Evolutionary conservation across 148 eudicot genomes (phyloP).

Genomic region (Dysphania ambrosioides): DNA sequence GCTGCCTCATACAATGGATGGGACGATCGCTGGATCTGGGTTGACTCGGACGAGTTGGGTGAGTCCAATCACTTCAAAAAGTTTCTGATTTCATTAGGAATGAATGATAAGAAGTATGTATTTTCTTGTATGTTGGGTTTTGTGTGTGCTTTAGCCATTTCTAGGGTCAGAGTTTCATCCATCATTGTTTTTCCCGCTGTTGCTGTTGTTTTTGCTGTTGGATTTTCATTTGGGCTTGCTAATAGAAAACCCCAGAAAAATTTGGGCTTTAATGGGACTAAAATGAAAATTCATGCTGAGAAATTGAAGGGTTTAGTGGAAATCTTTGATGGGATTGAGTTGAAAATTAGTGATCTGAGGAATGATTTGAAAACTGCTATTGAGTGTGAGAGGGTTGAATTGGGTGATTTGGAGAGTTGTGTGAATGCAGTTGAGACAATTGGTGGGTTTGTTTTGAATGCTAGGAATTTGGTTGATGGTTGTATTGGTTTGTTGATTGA

Average conservation of each 20-base stretch:
- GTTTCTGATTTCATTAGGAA: conserved; percentile 49
- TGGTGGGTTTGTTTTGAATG: conserved; percentile 36
- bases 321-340: conserved; percentile 50
- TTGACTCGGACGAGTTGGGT: conserved; percentile 39
- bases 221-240: conserved; percentile 75
- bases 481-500: conserved; percentile 36
- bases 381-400: conserved; percentile 46
- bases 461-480: conserved; percentile 47
- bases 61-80: conserved; percentile 55
- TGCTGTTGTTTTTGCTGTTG: conserved; percentile 68
- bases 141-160: conserved; percentile 80
- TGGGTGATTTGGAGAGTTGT: conserved; percentile 65
- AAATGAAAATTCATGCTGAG: conserved; percentile 38
- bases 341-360: conserved; percentile 43
- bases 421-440: conserved; percentile 46
- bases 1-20: conserved; percentile 53
- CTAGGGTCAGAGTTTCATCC: conserved; percentile 83
- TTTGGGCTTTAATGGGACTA: conserved; percentile 35
- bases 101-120: conserved; percentile 61
- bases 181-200: conserved; percentile 74
- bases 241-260: conserved; percentile 45
- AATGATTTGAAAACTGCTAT: conserved; percentile 42
- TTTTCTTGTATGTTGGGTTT: conserved; percentile 76
- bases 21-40: conserved; percentile 50
- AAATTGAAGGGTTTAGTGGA: conserved; percentile 47